Conservation (phyloP, 2,329 filamentous ascomycete genomes). For the Fusarium camptoceras region DNA sequence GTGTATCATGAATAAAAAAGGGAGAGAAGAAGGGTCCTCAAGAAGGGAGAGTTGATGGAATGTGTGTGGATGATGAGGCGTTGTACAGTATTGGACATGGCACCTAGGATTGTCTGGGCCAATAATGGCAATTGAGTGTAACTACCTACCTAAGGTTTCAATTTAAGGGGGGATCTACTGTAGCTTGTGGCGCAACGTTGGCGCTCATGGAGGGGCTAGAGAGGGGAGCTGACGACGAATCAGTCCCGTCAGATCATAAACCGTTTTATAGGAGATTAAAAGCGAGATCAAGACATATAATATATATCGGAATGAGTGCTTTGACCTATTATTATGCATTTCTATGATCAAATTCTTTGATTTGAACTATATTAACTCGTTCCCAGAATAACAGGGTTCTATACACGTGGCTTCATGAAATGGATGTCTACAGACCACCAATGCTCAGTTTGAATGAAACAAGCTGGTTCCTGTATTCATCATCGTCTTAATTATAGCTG, state of each 20-base stretch:
- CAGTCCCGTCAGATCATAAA: background rate
- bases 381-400: background rate
- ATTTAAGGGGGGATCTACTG: slow-evolving; percentile 32
- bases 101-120: background rate
- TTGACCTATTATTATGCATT: background rate
- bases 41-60: slow-evolving; percentile 34
- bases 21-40: slow-evolving; percentile 22
- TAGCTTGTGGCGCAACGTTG: slow-evolving; percentile 27
- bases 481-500: background rate
- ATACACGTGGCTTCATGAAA: slow-evolving; percentile 13
- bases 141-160: slow-evolving; percentile 28
- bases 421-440: background rate
- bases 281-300: slow-evolving; percentile 14
- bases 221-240: slow-evolving; percentile 9
- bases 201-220: slow-evolving; percentile 3
- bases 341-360: background rate
- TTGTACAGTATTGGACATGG: background rate
- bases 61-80: slow-evolving; percentile 37
- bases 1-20: slow-evolving; percentile 15
- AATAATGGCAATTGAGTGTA: slow-evolving; percentile 14
- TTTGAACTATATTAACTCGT: background rate
- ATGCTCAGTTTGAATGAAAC: background rate
- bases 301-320: background rate
- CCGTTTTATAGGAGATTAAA: background rate
- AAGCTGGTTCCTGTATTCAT: background rate